Evolutionary conservation across 371 early-diverging fungal genomes (phyloP).

Genomic region (Dinochytrium kinnereticum): DNA sequence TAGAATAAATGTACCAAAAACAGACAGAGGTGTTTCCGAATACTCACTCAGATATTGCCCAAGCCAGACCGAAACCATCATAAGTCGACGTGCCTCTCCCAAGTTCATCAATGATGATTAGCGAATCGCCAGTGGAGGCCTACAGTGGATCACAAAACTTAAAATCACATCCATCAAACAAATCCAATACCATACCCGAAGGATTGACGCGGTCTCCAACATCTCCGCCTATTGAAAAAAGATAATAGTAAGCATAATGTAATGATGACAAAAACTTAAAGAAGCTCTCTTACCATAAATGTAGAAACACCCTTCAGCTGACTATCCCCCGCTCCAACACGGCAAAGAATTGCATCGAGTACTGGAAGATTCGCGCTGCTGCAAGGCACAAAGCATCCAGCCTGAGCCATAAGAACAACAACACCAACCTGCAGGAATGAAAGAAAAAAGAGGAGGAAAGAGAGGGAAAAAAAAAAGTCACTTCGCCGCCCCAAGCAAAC

Average conservation of each 20-base stretch:
- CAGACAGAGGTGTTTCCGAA: not conserved
- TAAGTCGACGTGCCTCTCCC: conserved; percentile 98
- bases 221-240: conserved; percentile 80
- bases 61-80: conserved; percentile 96
- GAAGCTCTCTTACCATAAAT: conserved; percentile 92
- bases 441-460: no score
- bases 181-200: conserved; percentile 61
- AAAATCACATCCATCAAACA: not conserved
- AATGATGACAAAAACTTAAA: not conserved
- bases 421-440: no score
- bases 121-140: conserved; percentile 82
- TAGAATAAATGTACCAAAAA: no score
- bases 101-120: conserved; percentile 99
- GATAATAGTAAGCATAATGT: not conserved
- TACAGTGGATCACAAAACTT: conserved; percentile 30
- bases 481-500: conserved; percentile 1
- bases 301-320: conserved; percentile 95
- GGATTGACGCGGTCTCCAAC: conserved; percentile 95
- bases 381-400: conserved; percentile 98
- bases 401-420: conserved; percentile 95
- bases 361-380: conserved; percentile 77
- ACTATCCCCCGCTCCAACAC: conserved; percentile 97
- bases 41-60: conserved; percentile 93
- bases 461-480: not conserved
- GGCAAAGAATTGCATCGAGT: conserved; percentile 91